Evolutionary conservation across 2,329 filamentous ascomycete species (phyloP), one percentile per base, ranked within the genome.

Genomic region (Claviceps sp.): DNA sequence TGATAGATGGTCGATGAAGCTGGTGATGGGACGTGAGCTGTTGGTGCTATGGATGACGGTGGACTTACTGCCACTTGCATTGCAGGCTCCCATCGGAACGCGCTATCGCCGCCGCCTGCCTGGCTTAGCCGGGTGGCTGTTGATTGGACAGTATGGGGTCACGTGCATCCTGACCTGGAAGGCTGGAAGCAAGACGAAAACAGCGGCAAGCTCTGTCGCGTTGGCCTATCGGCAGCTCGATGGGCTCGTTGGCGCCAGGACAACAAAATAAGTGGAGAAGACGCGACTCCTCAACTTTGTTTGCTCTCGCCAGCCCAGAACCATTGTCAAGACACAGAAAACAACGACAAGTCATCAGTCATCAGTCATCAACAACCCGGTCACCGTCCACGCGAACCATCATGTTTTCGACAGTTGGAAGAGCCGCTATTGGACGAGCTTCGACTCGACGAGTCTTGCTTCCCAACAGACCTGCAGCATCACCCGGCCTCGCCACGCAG

Each of bases 401-500:
- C 7, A 76, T 75, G 73, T 61, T 75, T 55, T 68, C 66, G 50
- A 63, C 66, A 34, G 61, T 73, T 56, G 66, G 67, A 56, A 66
- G 70, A 56, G 65, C 63, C 50, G 67, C 67, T 51, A 61, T 64
- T 54, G 65, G 64, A 60, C 70, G 69, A 57, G 58, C 30, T 34
- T 10, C 30, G 30, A 61, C 65, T 54, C 65, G 64, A 60, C 70
- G 69, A 57, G 58, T 63, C 50, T 57, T 62, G 47, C 54, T 58
- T 51, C 49, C 58, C 14, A 51, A 19, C 50, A 50, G 17, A 39
- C 37, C 16, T 42, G 51, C 57, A 44, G 53, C 60, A n/a, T 53
- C 56, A 60, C 17, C 38, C 34, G 1, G 17, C 56, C 57, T 59
- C 54, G 54, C 50, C 50, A 55, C 58, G 19, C 50, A 19, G 8